Evolutionary conservation across 1,284 basidiomycete genomes (phyloP).

Genomic region (Ceratobasidium papillatum): DNA sequence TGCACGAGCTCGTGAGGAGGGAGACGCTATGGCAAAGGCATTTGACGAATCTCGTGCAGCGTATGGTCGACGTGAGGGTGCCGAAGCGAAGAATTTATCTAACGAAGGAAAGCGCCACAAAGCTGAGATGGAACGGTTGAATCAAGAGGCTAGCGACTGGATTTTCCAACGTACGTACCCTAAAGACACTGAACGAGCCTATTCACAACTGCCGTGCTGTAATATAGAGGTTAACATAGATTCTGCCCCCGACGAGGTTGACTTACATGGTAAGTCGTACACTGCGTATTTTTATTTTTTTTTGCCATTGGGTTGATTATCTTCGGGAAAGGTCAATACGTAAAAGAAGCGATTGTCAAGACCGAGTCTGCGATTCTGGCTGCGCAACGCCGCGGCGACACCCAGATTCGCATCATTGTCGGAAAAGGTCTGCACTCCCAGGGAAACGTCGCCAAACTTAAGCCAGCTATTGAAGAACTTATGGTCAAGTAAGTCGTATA

Average conservation of each 20-base stretch:
- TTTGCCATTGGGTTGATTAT: background rate
- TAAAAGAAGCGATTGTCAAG: constrained; percentile 86
- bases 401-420: constrained; percentile 84
- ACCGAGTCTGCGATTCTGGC: constrained; percentile 74
- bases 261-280: constrained; percentile 61
- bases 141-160: constrained; percentile 88
- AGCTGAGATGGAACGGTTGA: constrained; percentile 79
- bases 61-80: constrained; percentile 77
- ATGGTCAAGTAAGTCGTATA: constrained; percentile 71
- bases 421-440: constrained; percentile 85
- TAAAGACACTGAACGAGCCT: constrained; percentile 37
- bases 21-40: constrained; percentile 65
- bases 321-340: constrained; percentile 81
- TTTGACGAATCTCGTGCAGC: constrained; percentile 75
- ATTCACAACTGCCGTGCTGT: background rate
- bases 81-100: constrained; percentile 82
- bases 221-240: constrained; percentile 84
- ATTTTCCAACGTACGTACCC: constrained; percentile 75
- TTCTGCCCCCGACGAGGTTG: constrained; percentile 76
- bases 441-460: constrained; percentile 84
- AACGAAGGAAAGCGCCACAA: constrained; percentile 86
- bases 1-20: constrained; percentile 54
- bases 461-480: constrained; percentile 90
- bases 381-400: constrained; percentile 71
- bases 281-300: background rate